phyloP scores from a whole-genome alignment of 2,329 filamentous ascomycete species.

The Aspergillus niger region DNA sequence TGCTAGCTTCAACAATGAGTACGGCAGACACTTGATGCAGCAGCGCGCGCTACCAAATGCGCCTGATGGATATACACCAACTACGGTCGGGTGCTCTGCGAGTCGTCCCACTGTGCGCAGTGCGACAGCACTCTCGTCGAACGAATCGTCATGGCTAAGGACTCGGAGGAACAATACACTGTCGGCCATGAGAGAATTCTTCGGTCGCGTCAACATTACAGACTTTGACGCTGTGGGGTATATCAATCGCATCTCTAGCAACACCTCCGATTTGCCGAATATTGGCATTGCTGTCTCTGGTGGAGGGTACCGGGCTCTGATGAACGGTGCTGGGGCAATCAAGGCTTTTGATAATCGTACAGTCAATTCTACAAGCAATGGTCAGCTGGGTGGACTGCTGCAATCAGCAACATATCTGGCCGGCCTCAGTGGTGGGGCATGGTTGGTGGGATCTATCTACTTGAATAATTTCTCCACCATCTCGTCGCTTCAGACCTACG shows the following conservation, averaged over 20 bases:
- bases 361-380: conserved; percentile 58
- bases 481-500: conserved; percentile 19
- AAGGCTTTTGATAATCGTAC: conserved; percentile 79
- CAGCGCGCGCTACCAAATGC: conserved; percentile 56
- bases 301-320: conserved; percentile 80
- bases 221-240: conserved; percentile 76
- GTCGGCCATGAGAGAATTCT: conserved; percentile 70
- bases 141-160: conserved; percentile 75
- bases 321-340: conserved; percentile 78
- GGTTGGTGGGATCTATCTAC: conserved; percentile 80
- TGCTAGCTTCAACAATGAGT: not conserved
- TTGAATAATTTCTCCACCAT: conserved; percentile 76
- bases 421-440: conserved; percentile 79
- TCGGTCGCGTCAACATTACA: conserved; percentile 71
- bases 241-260: conserved; percentile 61
- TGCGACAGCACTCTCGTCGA: conserved; percentile 64
- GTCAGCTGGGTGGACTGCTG: conserved; percentile 76
- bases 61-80: conserved; percentile 72
- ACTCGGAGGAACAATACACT: conserved; percentile 72
- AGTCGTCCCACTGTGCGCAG: conserved; percentile 67
- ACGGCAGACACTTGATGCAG: conserved; percentile 1
- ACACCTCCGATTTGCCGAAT: conserved; percentile 62
- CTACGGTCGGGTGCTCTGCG: conserved; percentile 67
- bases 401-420: conserved; percentile 80
- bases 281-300: conserved; percentile 79